Conservation (phyloP, 176 grass and related monocot species). For the Elymus sibiricus region DNA sequence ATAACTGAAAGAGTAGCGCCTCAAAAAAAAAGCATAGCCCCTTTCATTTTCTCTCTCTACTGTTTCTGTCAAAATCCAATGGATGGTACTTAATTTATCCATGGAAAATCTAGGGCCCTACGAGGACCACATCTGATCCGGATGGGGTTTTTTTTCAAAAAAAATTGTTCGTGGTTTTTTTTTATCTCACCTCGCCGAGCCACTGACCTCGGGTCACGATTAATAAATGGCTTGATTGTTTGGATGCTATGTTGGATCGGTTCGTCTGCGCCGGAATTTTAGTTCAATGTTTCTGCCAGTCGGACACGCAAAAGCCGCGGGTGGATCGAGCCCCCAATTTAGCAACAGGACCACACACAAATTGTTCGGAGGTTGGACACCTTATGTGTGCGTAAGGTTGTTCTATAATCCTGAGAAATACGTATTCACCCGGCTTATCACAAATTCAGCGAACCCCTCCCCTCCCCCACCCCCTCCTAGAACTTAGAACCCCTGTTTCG, state of each 20-base stretch:
- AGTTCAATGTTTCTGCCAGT: background rate
- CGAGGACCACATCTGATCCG: background rate
- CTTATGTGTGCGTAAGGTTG: no score
- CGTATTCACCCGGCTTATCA: no score
- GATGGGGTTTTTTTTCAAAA: no score
- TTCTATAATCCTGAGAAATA: no score
- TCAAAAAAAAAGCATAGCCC: background rate
- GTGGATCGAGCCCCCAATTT: background rate
- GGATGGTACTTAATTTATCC: background rate
- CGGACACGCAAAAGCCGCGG: background rate
- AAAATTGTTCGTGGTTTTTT: background rate
- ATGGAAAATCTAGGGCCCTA: background rate
- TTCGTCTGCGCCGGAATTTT: background rate
- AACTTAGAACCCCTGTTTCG: no score
- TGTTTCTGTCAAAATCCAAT: background rate
- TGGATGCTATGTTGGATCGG: background rate
- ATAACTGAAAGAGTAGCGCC: background rate
- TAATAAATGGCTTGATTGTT: background rate
- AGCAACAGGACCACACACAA: no score
- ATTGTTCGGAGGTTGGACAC: fast-evolving
- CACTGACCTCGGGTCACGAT: background rate
- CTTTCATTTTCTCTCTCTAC: no score
- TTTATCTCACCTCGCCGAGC: no score
- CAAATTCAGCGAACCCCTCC: no score
- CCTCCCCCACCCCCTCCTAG: no score